Percentiles rank a stretch among this genome's conserved stretches.
These are phyloP conservation scores for Podaxis rugospora DNA, from an alignment of 768 basidiomycete genomes.

Conservation along the genomic window DNA sequence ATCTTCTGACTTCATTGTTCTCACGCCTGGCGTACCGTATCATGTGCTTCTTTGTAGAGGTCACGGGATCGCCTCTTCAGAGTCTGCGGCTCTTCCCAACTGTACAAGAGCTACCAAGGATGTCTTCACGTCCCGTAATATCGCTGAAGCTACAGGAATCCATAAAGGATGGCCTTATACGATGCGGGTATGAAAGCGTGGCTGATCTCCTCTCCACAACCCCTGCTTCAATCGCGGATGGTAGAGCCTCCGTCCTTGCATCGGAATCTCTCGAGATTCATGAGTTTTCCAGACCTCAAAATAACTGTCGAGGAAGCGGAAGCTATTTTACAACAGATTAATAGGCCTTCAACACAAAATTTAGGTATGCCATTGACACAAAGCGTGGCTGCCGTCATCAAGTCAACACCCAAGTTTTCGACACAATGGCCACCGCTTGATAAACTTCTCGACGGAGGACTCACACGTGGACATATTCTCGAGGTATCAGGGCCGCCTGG, in stretches of 20 bases:
- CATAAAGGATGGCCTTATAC: conserved; percentile 40
- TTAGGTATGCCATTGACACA: conserved; percentile 40
- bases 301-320: conserved; percentile 42
- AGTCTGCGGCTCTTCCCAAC: no score
- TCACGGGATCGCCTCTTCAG: background rate
- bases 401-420: conserved; percentile 24
- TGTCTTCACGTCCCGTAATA: conserved; percentile 42
- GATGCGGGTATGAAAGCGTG: conserved; percentile 54
- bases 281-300: conserved; percentile 40
- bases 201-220: conserved; percentile 44
- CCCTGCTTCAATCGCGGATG: conserved; percentile 45
- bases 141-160: conserved; percentile 43
- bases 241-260: conserved; percentile 23
- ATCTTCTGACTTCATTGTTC: conserved; percentile 7
- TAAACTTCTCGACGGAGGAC: conserved; percentile 56
- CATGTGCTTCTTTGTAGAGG: background rate
- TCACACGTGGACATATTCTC: conserved; percentile 56
- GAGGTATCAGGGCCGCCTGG: conserved; percentile 80
- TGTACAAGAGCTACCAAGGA: conserved; percentile 8
- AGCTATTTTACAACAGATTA: conserved; percentile 38
- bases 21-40: background rate
- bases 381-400: conserved; percentile 44
- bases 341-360: conserved; percentile 24
- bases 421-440: conserved; percentile 52
- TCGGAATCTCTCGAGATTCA: background rate